phyloP scores from a whole-genome alignment of 768 basidiomycete species.

The Tephrocybe sp. region DNA sequence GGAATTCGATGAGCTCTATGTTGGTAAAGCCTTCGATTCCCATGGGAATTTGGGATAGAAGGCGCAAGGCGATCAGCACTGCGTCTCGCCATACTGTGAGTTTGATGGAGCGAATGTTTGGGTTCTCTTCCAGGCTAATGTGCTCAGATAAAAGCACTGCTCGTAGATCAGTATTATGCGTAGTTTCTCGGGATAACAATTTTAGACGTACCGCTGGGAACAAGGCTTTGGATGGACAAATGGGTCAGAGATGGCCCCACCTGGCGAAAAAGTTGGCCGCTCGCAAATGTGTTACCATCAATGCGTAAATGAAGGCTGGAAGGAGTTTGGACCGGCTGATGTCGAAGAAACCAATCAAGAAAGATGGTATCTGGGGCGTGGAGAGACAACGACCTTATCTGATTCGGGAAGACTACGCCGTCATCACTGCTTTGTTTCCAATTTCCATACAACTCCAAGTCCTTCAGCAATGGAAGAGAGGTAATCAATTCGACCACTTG shows the following conservation, averaged over 20 bases:
- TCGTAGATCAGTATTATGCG: background rate
- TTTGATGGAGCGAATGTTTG: background rate
- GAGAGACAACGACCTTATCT: background rate
- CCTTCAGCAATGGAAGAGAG: conserved; percentile 3
- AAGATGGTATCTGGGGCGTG: background rate
- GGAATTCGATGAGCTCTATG: conserved; percentile 1
- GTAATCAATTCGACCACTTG: conserved; percentile 1
- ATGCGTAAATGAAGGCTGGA: background rate
- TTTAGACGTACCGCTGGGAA: background rate
- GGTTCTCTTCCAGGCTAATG: background rate
- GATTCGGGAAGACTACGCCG: background rate
- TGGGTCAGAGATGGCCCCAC: background rate
- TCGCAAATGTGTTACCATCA: background rate
- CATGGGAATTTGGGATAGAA: background rate
- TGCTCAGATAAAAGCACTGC: background rate
- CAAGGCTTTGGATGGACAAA: background rate
- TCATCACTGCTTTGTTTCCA: background rate
- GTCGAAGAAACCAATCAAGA: background rate
- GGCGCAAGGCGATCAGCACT: background rate
- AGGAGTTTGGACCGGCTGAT: background rate
- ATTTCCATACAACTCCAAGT: background rate
- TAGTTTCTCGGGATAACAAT: background rate
- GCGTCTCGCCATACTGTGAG: background rate
- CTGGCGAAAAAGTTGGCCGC: background rate
- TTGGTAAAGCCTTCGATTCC: too few species aligned